These are phyloP conservation scores for Phialophora chinensis DNA, from an alignment of 2,329 filamentous ascomycete species.

Conservation along the genomic window DNA sequence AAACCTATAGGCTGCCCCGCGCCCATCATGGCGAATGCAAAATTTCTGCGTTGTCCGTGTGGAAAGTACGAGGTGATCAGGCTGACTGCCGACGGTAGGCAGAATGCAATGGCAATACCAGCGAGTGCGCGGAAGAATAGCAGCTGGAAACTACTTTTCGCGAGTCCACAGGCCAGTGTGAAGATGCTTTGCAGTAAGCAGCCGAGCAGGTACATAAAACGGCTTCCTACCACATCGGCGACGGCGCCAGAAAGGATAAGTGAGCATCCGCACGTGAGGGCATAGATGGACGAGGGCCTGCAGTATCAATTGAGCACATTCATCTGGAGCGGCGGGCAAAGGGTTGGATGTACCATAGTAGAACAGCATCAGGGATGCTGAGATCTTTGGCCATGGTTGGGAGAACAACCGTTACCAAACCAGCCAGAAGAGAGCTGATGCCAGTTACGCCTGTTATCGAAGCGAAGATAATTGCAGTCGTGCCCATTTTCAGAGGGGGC, in stretches of 20 bases:
- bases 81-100: constrained; percentile 57
- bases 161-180: constrained; percentile 53
- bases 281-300: constrained; percentile 46
- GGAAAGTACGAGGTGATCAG: constrained; percentile 58
- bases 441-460: constrained; percentile 29
- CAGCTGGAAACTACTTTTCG: constrained; percentile 49
- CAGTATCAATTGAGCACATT: background rate
- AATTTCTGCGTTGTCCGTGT: constrained; percentile 55
- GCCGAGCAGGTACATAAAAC: constrained; percentile 55
- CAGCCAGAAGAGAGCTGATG: constrained; percentile 36
- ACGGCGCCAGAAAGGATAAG: constrained; percentile 59
- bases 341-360: constrained; percentile 37
- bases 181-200: constrained; percentile 53
- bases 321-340: background rate
- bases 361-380: constrained; percentile 33
- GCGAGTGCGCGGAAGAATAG: constrained; percentile 56
- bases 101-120: constrained; percentile 56
- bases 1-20: constrained; percentile 61
- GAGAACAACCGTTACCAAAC: constrained; percentile 39
- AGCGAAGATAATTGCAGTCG: constrained; percentile 29
- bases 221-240: constrained; percentile 58
- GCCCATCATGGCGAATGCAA: constrained; percentile 60
- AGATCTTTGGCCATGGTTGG: constrained; percentile 40
- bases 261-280: constrained; percentile 56
- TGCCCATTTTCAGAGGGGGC: constrained; percentile 10